Evolutionary conservation across 371 early-diverging fungal genomes (phyloP).

Genomic region (Polyrhizophydium stewartii): DNA sequence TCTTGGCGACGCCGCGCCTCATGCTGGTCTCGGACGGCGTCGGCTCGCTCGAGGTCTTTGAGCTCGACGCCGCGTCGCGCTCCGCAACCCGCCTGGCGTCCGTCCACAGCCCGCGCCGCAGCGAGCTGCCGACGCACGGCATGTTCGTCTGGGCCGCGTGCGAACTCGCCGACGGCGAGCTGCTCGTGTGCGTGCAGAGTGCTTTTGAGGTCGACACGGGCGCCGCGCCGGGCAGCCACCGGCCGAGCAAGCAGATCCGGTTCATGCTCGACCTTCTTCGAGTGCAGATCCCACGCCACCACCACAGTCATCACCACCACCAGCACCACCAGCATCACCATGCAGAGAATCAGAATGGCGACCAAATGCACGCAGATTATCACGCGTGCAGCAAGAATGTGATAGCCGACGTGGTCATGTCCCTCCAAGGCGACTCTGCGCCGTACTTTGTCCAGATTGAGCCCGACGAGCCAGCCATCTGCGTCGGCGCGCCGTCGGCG

Average conservation of each 20-base stretch:
- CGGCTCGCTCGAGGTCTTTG: neutral
- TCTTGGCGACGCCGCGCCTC: neutral
- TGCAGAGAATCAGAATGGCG: too few relatives aligned
- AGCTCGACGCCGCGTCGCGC: neutral
- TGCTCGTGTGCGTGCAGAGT: neutral
- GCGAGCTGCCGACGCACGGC: neutral
- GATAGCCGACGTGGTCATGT: neutral
- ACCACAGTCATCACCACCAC: slow-evolving; percentile 5
- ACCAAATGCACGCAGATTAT: too few relatives aligned
- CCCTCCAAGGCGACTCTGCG: neutral
- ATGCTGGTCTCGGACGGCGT: neutral
- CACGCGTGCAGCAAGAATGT: too few relatives aligned
- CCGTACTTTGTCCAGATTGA: slow-evolving; percentile 1
- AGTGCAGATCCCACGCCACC: neutral
- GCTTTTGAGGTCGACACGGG: neutral
- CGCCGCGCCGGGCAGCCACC: neutral
- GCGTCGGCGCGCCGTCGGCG: neutral
- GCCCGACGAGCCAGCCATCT: neutral
- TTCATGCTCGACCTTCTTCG: neutral
- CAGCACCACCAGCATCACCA: too few relatives aligned
- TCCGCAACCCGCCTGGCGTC: neutral
- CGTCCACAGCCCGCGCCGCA: neutral
- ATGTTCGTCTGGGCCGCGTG: neutral
- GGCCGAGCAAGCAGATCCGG: neutral
- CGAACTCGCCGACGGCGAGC: neutral